Evolutionary conservation across 306 rosid species (phyloP).

Genomic region (Pterocarpus macrocarpus): DNA sequence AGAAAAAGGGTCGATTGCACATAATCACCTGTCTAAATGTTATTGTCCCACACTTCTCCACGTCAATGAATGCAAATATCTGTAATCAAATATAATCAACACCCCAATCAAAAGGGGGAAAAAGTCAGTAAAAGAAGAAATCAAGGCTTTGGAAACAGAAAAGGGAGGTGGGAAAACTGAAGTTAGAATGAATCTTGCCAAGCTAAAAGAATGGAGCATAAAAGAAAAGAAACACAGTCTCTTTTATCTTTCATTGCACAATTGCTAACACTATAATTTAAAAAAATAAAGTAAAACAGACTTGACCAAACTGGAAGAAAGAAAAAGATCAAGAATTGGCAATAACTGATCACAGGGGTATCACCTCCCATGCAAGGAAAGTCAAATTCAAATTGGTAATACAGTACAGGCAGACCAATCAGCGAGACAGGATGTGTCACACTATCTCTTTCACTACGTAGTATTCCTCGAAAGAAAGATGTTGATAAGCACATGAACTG

Average conservation of each 20-base stretch:
- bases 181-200: conserved; percentile 12
- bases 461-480: background rate
- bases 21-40: conserved; percentile 79
- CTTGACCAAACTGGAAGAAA: background rate
- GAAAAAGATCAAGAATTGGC: background rate
- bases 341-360: conserved; percentile 15
- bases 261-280: conserved; percentile 4
- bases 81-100: conserved; percentile 48
- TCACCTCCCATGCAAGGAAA: conserved; percentile 3
- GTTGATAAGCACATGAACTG: conserved; percentile 1
- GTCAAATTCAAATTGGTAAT: conserved; percentile 22
- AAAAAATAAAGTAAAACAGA: background rate
- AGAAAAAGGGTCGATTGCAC: conserved; percentile 21
- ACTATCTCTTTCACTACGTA: background rate
- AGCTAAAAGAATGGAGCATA: conserved; percentile 23
- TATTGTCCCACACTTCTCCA: conserved; percentile 71
- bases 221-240: conserved; percentile 31
- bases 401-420: conserved; percentile 19
- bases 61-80: conserved; percentile 82
- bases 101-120: conserved; percentile 16
- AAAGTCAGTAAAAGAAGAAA: too few species aligned
- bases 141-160: too few species aligned
- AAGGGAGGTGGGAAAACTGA: background rate
- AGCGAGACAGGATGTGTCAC: conserved; percentile 1
- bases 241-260: conserved; percentile 41